These are phyloP conservation scores for Closterium sp. DNA, from an alignment of 139 green algal species.

Conservation along the genomic window DNA sequence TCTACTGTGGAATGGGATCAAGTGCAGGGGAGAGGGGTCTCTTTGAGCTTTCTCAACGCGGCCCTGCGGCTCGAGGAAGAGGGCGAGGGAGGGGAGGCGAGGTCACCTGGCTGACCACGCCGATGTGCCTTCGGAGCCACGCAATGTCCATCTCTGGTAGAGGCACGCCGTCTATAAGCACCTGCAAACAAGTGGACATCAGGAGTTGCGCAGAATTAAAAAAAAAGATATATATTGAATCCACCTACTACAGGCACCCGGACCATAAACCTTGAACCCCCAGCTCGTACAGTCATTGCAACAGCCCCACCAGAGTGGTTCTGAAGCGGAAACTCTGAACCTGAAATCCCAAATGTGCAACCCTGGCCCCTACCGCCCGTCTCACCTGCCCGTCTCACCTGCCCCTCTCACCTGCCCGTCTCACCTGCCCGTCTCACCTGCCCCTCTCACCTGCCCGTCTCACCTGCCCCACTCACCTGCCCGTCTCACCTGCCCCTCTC, in stretches of 20 bases:
- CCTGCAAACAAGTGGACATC: not conserved
- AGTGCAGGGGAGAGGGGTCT: not conserved
- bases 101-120: constrained; percentile 85
- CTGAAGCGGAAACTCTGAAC: no score
- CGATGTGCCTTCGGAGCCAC: constrained; percentile 73
- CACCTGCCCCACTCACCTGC: not conserved
- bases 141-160: constrained; percentile 70
- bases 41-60: no score
- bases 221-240: not conserved
- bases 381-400: not conserved
- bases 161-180: constrained; percentile 78
- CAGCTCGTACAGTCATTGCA: no score
- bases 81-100: not conserved
- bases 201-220: not conserved
- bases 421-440: not conserved
- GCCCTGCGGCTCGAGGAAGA: no score
- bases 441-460: not conserved
- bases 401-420: no score
- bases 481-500: not conserved
- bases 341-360: no score
- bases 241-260: not conserved
- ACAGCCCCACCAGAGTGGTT: no score
- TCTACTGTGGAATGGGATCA: not conserved
- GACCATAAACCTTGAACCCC: no score
- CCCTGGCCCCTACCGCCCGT: no score